phyloP scores from a whole-genome alignment of 441 rosid genomes.

The Hura crepitans region DNA sequence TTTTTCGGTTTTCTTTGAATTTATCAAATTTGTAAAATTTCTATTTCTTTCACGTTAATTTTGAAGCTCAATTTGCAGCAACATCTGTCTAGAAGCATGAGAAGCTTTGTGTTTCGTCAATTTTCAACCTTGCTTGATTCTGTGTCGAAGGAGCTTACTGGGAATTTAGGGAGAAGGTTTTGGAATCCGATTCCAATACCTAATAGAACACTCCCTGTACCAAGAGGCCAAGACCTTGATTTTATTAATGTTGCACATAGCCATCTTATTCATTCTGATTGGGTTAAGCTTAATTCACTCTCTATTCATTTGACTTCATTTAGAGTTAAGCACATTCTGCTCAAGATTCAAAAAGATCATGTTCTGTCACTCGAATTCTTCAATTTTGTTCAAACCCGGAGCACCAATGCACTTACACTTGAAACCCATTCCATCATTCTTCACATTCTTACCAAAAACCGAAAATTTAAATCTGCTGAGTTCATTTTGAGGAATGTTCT shows the following conservation, averaged over 20 bases:
- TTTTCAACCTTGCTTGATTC: conserved; percentile 32
- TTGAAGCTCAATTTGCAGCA: too few species aligned
- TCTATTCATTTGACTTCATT: conserved; percentile 43
- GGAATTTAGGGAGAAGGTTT: conserved; percentile 22
- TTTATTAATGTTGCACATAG: conserved; percentile 69
- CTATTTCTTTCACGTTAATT: too few species aligned
- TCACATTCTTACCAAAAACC: conserved; percentile 57
- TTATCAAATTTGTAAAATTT: too few species aligned
- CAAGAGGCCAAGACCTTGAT: conserved; percentile 70
- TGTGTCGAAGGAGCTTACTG: conserved; percentile 8
- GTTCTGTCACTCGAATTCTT: conserved; percentile 69
- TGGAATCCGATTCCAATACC: conserved; percentile 57
- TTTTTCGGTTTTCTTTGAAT: too few species aligned
- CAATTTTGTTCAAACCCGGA: conserved; percentile 50
- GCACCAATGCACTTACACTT: conserved; percentile 44
- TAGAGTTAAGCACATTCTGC: conserved; percentile 52
- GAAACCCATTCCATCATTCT: conserved; percentile 52
- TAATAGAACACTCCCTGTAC: conserved; percentile 52
- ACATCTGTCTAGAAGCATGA: background rate
- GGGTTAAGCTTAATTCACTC: conserved; percentile 51
- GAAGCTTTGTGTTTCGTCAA: conserved; percentile 22
- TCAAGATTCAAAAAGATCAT: conserved; percentile 54
- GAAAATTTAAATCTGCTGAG: conserved; percentile 66
- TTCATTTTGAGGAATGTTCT: conserved; percentile 41
- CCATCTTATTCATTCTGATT: conserved; percentile 70